These are phyloP conservation scores for Magnolia kwangsiensis DNA, from an alignment of 164 flowering plant species.

Conservation along the genomic window DNA sequence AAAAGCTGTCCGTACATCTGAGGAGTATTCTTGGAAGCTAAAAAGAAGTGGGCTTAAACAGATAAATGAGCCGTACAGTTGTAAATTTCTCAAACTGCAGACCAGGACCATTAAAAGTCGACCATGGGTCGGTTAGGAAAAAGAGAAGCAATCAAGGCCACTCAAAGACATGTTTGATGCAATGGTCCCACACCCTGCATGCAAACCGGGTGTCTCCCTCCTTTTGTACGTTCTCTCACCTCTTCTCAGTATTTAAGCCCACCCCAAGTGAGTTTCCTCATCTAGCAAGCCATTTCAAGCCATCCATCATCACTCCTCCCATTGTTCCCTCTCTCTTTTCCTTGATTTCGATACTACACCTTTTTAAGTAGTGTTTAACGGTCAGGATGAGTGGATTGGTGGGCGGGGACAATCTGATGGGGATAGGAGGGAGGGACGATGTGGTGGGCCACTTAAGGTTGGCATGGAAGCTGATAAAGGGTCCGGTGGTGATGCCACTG, in stretches of 20 bases:
- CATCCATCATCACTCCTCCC: neutral
- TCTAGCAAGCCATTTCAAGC: neutral
- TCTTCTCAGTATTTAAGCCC: neutral
- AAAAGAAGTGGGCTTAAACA: no score
- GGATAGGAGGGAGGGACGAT: constrained; percentile 20
- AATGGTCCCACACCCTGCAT: constrained; percentile 29
- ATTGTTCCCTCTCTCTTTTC: neutral
- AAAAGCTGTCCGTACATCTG: no score
- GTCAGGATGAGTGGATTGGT: constrained; percentile 28
- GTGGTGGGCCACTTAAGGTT: constrained; percentile 21
- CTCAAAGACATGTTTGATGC: neutral
- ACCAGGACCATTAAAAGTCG: no score
- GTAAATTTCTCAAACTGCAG: no score
- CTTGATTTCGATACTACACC: neutral
- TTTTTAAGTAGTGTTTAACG: neutral
- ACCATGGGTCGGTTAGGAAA: constrained; percentile 2
- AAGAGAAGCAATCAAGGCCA: constrained; percentile 28
- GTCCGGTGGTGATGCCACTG: constrained; percentile 36
- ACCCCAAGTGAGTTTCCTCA: neutral
- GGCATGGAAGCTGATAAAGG: constrained; percentile 31
- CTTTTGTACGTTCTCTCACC: neutral
- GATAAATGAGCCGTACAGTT: no score
- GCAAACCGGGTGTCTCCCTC: constrained; percentile 32
- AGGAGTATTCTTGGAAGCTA: no score
- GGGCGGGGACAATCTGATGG: constrained; percentile 2